Conservation (phyloP, 768 basidiomycete species). For the Dendrothele bispora region DNA sequence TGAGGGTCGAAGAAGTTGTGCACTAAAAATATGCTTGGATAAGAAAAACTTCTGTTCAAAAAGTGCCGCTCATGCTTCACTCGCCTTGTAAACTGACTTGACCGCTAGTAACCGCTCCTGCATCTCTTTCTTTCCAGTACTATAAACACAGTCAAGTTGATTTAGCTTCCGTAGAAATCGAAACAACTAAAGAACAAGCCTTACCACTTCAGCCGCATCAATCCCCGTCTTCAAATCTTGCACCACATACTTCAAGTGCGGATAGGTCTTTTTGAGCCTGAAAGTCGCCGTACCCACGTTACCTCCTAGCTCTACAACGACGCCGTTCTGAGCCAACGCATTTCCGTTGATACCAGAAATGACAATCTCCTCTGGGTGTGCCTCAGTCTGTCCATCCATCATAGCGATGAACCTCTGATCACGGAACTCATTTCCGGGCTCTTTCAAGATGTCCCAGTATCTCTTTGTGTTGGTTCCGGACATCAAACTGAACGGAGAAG, state of each 20-base stretch:
- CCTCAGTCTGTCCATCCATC: constrained; percentile 1
- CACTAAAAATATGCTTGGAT: constrained; percentile 6
- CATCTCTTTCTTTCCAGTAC: constrained; percentile 4
- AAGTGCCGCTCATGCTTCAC: neutral
- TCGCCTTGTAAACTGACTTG: constrained; percentile 11
- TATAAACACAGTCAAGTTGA: neutral
- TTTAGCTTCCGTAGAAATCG: neutral
- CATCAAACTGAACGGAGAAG: constrained; percentile 5
- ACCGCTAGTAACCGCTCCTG: constrained; percentile 9
- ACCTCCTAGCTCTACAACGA: constrained; percentile 13
- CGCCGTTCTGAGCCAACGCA: neutral
- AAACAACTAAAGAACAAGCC: neutral
- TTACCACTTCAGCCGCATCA: constrained; percentile 4
- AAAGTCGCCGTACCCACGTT: constrained; percentile 1
- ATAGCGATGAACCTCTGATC: neutral
- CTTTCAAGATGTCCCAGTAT: constrained; percentile 14
- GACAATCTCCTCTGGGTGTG: neutral
- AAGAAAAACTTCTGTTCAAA: neutral
- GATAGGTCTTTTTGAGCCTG: constrained; percentile 3
- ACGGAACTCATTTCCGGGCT: constrained; percentile 15
- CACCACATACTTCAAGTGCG: constrained; percentile 9
- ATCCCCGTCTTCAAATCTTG: constrained; percentile 8
- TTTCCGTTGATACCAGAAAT: neutral
- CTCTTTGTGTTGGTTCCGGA: neutral
- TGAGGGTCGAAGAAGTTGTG: constrained; percentile 26